A percentile compares a stretch with the other conserved stretches of the same genome.
These are phyloP conservation scores for Phytophthora multivora DNA, from an alignment of 352 stramenopile genomes.

Conservation along the genomic window DNA sequence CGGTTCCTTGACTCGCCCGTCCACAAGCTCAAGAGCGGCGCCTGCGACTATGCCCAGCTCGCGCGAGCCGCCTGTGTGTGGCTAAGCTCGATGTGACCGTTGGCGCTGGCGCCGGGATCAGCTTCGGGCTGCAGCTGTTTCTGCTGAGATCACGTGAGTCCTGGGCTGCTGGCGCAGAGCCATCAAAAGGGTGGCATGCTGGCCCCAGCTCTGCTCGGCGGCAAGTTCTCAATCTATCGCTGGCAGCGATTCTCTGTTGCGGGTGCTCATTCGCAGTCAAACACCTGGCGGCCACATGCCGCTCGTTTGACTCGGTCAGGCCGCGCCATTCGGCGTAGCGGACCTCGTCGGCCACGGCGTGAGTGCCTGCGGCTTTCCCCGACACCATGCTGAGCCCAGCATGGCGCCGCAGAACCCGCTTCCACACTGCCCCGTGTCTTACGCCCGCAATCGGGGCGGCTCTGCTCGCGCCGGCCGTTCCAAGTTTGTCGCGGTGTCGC, in stretches of 20 bases:
- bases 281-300: slow-evolving; percentile 3
- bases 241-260: neutral
- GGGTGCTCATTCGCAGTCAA: neutral
- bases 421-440: slow-evolving; percentile 8
- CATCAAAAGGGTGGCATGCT: slow-evolving; percentile 21
- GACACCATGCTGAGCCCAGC: slow-evolving; percentile 30
- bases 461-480: slow-evolving; percentile 35
- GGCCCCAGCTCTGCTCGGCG: neutral
- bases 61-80: slow-evolving; percentile 8
- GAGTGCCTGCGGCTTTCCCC: slow-evolving; percentile 25
- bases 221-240: neutral
- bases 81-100: slow-evolving; percentile 3
- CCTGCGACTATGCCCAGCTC: slow-evolving; percentile 12
- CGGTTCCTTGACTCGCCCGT: slow-evolving; percentile 18
- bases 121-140: slow-evolving; percentile 28
- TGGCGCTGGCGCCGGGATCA: slow-evolving; percentile 23
- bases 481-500: slow-evolving; percentile 31
- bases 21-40: slow-evolving; percentile 23
- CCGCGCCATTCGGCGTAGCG: slow-evolving; percentile 1
- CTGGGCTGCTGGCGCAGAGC: neutral
- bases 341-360: slow-evolving; percentile 16
- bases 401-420: slow-evolving; percentile 9
- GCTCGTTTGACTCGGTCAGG: slow-evolving; percentile 8
- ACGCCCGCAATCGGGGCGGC: slow-evolving; percentile 4
- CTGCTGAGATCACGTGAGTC: slow-evolving; percentile 10